Percentiles rank a stretch among this genome's conserved stretches.
These are phyloP conservation scores for Amaranthus hypochondriacus DNA, from an alignment of 148 eudicot genomes.

Conservation along the genomic window DNA sequence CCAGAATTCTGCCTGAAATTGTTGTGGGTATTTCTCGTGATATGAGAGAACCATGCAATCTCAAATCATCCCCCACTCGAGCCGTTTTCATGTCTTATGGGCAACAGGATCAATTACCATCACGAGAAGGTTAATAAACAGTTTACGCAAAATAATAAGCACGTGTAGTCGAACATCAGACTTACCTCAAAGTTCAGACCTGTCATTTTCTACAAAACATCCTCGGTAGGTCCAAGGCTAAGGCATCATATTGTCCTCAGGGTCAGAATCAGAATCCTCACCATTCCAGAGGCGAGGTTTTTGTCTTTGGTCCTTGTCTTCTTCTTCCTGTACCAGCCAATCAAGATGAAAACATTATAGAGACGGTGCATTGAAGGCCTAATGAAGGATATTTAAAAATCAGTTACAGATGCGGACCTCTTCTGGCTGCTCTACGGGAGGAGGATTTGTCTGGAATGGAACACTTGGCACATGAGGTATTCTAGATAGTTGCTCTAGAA, in stretches of 20 bases:
- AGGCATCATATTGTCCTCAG: constrained; percentile 43
- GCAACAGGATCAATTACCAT: neutral
- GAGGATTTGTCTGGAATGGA: constrained; percentile 63
- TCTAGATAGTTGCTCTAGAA: constrained; percentile 73
- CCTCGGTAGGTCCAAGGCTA: neutral
- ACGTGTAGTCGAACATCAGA: neutral
- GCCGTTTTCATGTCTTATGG: neutral
- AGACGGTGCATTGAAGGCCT: neutral
- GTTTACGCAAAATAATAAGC: neutral
- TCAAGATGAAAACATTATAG: constrained; percentile 6
- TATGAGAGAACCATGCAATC: neutral
- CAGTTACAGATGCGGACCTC: constrained; percentile 38
- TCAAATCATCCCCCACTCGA: neutral
- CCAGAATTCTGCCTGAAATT: neutral
- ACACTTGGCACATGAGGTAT: constrained; percentile 73
- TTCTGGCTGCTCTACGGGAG: constrained; percentile 54
- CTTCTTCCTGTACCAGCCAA: constrained; percentile 42
- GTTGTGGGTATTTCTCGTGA: neutral
- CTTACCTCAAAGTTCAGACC: constrained; percentile 18
- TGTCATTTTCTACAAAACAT: constrained; percentile 19
- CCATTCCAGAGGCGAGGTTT: constrained; percentile 75
- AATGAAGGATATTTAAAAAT: neutral
- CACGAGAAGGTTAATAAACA: neutral
- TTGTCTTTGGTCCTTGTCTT: constrained; percentile 51
- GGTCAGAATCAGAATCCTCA: constrained; percentile 66